Evolutionary conservation across 2,329 filamentous ascomycete genomes (phyloP).

Genomic region (Aspergillus persii): DNA sequence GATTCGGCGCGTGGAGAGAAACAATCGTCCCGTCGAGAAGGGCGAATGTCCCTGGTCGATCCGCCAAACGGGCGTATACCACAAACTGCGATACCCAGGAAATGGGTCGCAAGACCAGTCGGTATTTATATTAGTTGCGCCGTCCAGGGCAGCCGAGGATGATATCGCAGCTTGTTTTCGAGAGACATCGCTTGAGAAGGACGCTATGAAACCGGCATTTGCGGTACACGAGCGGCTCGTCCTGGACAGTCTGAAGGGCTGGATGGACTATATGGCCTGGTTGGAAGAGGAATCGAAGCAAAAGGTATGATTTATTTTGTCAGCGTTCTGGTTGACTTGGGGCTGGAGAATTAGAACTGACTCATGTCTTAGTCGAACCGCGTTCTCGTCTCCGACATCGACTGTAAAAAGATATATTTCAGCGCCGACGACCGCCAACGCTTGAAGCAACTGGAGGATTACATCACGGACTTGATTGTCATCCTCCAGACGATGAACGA

Average conservation of each 20-base stretch:
- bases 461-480: constrained; percentile 12
- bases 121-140: constrained; percentile 8
- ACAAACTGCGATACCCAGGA: constrained; percentile 7
- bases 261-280: constrained; percentile 17
- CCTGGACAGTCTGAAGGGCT: constrained; percentile 8
- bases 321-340: too few relatives aligned
- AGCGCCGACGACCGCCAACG: constrained; percentile 9
- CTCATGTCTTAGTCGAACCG: constrained; percentile 5
- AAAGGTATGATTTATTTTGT: constrained; percentile 1
- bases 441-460: constrained; percentile 11
- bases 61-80: constrained; percentile 16
- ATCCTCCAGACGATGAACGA: constrained; percentile 9
- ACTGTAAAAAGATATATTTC: background rate
- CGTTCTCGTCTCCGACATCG: constrained; percentile 5
- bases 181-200: background rate
- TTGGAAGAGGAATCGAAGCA: constrained; percentile 11
- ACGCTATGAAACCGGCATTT: background rate
- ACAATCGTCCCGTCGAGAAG: background rate
- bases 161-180: background rate
- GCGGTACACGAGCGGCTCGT: constrained; percentile 10
- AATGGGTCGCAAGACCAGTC: background rate
- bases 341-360: background rate
- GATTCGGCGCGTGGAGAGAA: constrained; percentile 12
- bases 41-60: constrained; percentile 13
- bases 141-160: constrained; percentile 2